Base-by-base conservation (phyloP, 148 eudicot species). In the Rhododendron ovatum region DNA sequence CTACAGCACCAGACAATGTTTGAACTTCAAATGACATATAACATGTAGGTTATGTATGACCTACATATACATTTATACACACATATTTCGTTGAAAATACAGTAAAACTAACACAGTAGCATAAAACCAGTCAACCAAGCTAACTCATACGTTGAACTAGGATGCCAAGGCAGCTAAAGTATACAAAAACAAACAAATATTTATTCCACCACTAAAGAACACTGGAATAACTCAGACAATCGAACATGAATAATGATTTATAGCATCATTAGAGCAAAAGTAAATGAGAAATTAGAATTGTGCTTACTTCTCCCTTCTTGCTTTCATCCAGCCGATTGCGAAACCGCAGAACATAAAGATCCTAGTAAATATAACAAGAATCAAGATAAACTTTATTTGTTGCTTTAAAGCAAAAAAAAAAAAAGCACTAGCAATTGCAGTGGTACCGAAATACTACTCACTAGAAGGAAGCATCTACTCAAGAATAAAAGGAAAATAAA, bases 281-380 rank as follows among this genome's bases (percentile, higher is more conserved):
- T 45, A 43, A 22, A 77, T 18, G 28, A n/a, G 35, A 14, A 83
- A 39, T 3, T 1, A 85, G 28, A 85, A 51, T 73, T n/a, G 57
- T 78, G 90, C 98, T 90, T 90, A 98, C 99, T 92, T 98, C 98
- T 57, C 99, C 99, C 94, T 92, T 98, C 87, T 91, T 93, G 15
- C 95, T 83, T 85, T 94, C 96, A 88, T 98, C 99, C 91, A 98
- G 82, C 51, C 98, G 98, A 89, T 93, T 98, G 94, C 91, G 94
- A 90, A 98, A 94, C 88, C 95, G 93, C 85, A 98, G 91, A 89
- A 94, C 98, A 91, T 94, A 94, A 55, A 93, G 67, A 88, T 98
- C 99, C 99, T 98, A 89, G 8, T 84, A 87, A 77, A 83, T 81
- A 53, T 76, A 12, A 81, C 45, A 48, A 41, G 80, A 57, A 59